Evolutionary conservation across 345 rosid genomes (phyloP), one percentile per base, ranked within the genome.

Genomic region (Murraya koenigii): DNA sequence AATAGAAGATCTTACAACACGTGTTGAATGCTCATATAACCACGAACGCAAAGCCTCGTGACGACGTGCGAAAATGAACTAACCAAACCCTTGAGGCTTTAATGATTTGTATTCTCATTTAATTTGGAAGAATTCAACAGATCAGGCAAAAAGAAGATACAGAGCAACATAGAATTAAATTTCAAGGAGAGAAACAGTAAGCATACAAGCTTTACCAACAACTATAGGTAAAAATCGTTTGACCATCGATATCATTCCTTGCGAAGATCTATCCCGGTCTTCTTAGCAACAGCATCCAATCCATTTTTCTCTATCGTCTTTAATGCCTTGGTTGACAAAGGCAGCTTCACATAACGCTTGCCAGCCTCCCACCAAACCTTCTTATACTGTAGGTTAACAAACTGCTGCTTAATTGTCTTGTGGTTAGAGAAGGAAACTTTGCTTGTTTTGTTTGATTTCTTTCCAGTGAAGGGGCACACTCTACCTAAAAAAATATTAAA

Each of bases 361-460:
- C 98, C 99, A 1, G 90, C 94, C 84, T 93, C 99, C 98, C 99
- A 96, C 99, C 98, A 96, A 35, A 94, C 80, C 82, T 55, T 92
- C 88, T 96, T 94, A 87, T 92, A 91, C 78, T 96, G 99, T 69
- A 96, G 81, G 80, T 96, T 96, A 62, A 96, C 99, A 82, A 90
- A 91, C 84, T 94, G 98, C 86, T 87, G 74, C 88, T 85, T 94
- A 86, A 85, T 96, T 2, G 99, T 92, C 97, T 90, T 96, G 91
- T 94, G 97, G 90, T 94, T 96, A 1, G 99, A 96, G 84, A 96
- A 96, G 19, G 99, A 90, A 15, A 96, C 98, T 80, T 85, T 86
- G 91, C 91, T 93, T 1, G 95, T 97, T 87, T 73, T 93, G 90
- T 93, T 96, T 19, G 99, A 85, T 72, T 88, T 96, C 92, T 94